A percentile compares a stretch with the other conserved stretches of the same genome.
Conservation (phyloP, 202 grass and related monocot species). For the Brachypodium distachyon region DNA sequence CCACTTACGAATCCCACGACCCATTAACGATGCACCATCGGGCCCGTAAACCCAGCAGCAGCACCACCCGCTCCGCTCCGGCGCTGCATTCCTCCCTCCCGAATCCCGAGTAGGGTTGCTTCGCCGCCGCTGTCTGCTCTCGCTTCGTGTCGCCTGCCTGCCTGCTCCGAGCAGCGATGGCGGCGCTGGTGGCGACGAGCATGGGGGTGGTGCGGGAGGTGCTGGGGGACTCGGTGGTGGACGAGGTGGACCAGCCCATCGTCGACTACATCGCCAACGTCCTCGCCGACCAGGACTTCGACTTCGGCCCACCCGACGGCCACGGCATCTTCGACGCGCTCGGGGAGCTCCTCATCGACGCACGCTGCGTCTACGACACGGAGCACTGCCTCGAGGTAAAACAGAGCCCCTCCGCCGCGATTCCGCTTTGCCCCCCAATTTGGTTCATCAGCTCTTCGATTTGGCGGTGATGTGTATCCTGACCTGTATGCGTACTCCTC, state of each 20-base stretch:
- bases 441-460: not conserved
- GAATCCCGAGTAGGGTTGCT: not conserved
- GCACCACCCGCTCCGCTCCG: not conserved
- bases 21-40: no score
- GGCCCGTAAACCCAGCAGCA: no score
- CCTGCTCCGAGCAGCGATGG: not conserved
- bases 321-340: constrained; percentile 75
- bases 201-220: constrained; percentile 86
- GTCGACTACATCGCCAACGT: constrained; percentile 94
- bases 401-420: no score
- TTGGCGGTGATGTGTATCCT: not conserved
- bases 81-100: no score
- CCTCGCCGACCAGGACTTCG: constrained; percentile 96
- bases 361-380: constrained; percentile 57
- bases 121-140: no score
- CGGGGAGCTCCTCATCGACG: constrained; percentile 76
- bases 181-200: constrained; percentile 43
- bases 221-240: constrained; percentile 34
- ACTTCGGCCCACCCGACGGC: constrained; percentile 69
- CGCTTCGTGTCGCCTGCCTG: not conserved
- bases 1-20: no score
- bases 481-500: not conserved
- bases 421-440: not conserved
- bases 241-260: constrained; percentile 81
- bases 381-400: constrained; percentile 68